Percentiles rank a stretch among this genome's conserved stretches.
Conservation (phyloP, 495 filamentous ascomycete genomes). For the Aspergillus egyptiacus region DNA sequence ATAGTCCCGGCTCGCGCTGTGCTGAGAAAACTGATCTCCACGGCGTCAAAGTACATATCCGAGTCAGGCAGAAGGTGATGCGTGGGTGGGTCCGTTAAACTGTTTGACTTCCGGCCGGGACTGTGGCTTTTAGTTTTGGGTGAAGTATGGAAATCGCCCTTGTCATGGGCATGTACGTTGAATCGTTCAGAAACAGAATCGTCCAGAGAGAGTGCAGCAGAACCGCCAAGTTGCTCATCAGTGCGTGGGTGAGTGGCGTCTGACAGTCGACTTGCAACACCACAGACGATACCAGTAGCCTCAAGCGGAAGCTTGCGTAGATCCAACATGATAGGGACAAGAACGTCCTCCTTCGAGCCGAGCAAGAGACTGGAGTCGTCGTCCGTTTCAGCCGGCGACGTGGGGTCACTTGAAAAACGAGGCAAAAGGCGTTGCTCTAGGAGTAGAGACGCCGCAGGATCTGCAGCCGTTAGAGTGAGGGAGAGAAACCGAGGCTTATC, state of each 20-base stretch:
- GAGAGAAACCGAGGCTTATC: constrained; percentile 75
- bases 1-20: constrained; percentile 89
- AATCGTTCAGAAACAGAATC: constrained; percentile 13
- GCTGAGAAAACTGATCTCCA: constrained; percentile 88
- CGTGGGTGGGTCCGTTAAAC: constrained; percentile 13
- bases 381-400: constrained; percentile 40
- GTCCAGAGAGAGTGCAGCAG: constrained; percentile 8
- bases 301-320: constrained; percentile 75
- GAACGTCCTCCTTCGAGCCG: constrained; percentile 70
- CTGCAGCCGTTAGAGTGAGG: constrained; percentile 75
- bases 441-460: constrained; percentile 72
- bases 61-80: constrained; percentile 37
- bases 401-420: constrained; percentile 43
- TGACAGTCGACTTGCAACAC: constrained; percentile 75
- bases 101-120: constrained; percentile 9
- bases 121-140: constrained; percentile 11
- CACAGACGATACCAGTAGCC: constrained; percentile 89
- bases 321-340: constrained; percentile 88
- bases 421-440: constrained; percentile 68
- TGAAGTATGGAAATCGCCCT: constrained; percentile 9
- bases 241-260: constrained; percentile 36
- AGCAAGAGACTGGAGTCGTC: constrained; percentile 54
- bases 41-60: constrained; percentile 45
- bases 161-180: constrained; percentile 14
- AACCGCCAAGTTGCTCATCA: constrained; percentile 12